Evolutionary conservation across 2,329 filamentous ascomycete species (phyloP).

Genomic region (Apiospora arundinis): DNA sequence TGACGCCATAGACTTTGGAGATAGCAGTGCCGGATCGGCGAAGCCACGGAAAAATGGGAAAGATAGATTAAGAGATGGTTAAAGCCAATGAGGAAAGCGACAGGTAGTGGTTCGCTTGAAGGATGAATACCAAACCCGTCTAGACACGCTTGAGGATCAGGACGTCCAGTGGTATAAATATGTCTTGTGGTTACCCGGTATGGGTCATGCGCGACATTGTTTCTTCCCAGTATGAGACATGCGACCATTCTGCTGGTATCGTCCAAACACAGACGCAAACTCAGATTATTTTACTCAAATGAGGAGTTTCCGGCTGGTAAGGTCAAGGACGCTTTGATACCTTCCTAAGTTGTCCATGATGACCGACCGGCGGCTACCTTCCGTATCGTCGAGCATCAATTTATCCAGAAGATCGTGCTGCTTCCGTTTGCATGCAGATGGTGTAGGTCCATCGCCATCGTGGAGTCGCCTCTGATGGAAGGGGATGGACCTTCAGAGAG

Average conservation of each 20-base stretch:
- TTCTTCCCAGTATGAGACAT: not conserved
- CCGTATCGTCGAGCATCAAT: not conserved
- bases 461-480: not conserved
- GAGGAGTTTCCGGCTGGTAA: not conserved
- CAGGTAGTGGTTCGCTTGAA: slow-evolving; percentile 7
- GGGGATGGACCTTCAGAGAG: not conserved
- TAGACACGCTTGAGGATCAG: slow-evolving; percentile 3
- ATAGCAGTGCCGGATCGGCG: not conserved
- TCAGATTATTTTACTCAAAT: not conserved
- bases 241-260: not conserved
- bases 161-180: slow-evolving; percentile 9
- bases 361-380: slow-evolving; percentile 4
- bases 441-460: slow-evolving; percentile 13
- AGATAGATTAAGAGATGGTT: not conserved
- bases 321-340: not conserved
- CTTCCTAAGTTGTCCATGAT: slow-evolving; percentile 17
- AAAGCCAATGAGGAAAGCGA: not conserved
- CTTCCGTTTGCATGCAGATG: slow-evolving; percentile 1
- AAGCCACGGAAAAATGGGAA: slow-evolving; percentile 1
- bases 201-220: not conserved
- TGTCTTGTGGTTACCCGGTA: not conserved
- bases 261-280: not conserved
- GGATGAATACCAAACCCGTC: not conserved
- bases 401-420: slow-evolving; percentile 14
- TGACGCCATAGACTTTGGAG: slow-evolving; percentile 17